Base-by-base conservation (phyloP, 192 early-diverging fungal species). In the Pilaira anomala region DNA sequence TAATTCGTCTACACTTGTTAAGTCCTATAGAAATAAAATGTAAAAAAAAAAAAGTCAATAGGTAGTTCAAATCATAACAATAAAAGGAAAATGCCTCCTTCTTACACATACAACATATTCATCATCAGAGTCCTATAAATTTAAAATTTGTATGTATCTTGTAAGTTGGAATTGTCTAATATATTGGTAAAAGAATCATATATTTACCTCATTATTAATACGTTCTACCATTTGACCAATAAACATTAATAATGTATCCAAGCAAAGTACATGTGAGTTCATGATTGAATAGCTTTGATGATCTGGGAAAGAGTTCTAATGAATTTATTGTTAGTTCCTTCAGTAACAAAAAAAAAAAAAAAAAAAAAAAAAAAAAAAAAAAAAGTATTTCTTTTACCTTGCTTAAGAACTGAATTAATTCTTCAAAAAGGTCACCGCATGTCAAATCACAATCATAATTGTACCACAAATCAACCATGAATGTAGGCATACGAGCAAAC, bases 381-480 rank as follows among this genome's bases (percentile, higher is more conserved):
- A 7, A 50, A 49, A 14, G 49, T 16, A 22, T 7, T 50, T 25
- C 12, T 24, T 61, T 63, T 74, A 89, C 88, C 81, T 83, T 88
- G 51, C 85, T 85, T 58, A 92, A 79, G 59, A 93, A 92, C 56
- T 81, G 74, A 25, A 94, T 73, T 29, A 92, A 64, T 21, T 92
- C 91, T 66, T 96, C 93, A 83, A 91, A 98, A 53, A 98, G 77
- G 73, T 97, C 88, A 45, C 86, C 85, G 44, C 86, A 84, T 39
- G 87, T 78, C 64, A 91, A 58, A 63, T 95, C 90, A 58, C 93
- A 91, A 73, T 99, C 97, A 71, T 91, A 97, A 72, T 95, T 93
- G 55, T 94, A 84, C 87, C 94, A 99, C 36, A 99, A 78, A 61
- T 97, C 94, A 0, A 85, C 80, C 73, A 92, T 80, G 51, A 95